phyloP scores from a whole-genome alignment of 352 stramenopile species.

The Blastocystis sp. region DNA sequence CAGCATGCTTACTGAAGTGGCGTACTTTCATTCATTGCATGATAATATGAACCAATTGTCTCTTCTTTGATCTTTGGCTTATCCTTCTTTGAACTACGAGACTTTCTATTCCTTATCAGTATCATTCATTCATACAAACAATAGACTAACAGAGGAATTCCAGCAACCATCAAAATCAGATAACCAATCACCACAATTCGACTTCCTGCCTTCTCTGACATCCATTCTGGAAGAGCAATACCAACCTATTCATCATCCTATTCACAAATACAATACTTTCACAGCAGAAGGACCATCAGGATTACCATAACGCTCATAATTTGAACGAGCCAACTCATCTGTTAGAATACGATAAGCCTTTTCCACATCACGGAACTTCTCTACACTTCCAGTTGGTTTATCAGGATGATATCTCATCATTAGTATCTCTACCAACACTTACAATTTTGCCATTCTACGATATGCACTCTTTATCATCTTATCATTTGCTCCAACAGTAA shows the following conservation, averaged over 20 bases:
- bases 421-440: not conserved
- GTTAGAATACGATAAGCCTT: slow-evolving; percentile 50
- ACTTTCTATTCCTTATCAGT: not conserved
- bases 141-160: slow-evolving; percentile 35
- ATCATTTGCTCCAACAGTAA: slow-evolving; percentile 26
- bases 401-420: slow-evolving; percentile 53
- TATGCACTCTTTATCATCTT: slow-evolving; percentile 27
- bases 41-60: slow-evolving; percentile 20
- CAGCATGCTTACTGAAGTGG: not conserved
- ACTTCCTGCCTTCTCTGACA: slow-evolving; percentile 18
- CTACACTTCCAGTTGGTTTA: slow-evolving; percentile 36
- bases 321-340: slow-evolving; percentile 23
- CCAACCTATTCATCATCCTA: slow-evolving; percentile 12
- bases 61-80: slow-evolving; percentile 33
- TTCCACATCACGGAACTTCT: slow-evolving; percentile 54
- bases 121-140: not conserved
- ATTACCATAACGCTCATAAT: slow-evolving; percentile 57
- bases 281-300: slow-evolving; percentile 18
- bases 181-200: slow-evolving; percentile 31
- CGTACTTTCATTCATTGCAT: not conserved
- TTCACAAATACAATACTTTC: not conserved
- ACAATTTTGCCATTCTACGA: slow-evolving; percentile 32
- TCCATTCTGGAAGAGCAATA: slow-evolving; percentile 29
- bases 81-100: not conserved
- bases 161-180: slow-evolving; percentile 36